Percentiles rank a stretch among this genome's conserved stretches.
Conservation (phyloP, 495 filamentous ascomycete genomes). For the Podospora appendiculata region DNA sequence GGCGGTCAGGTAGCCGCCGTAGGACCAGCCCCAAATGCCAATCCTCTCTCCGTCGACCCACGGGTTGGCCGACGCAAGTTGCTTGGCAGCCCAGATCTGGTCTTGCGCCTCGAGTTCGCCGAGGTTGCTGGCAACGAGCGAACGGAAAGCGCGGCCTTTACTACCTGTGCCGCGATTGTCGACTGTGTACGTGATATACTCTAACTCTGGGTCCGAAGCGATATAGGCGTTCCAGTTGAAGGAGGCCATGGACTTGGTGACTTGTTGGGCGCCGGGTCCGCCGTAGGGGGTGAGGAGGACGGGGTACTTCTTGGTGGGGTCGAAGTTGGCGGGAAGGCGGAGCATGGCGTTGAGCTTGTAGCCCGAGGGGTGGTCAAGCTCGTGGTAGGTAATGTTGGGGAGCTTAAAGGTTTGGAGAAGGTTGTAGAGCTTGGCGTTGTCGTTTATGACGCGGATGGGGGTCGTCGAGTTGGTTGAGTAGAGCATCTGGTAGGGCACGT, state of each 20-base stretch:
- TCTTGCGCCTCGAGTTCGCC: conserved; percentile 48
- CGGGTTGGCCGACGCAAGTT: conserved; percentile 28
- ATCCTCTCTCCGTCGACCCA: conserved; percentile 46
- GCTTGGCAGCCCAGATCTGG: conserved; percentile 48
- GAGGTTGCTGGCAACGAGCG: conserved; percentile 37
- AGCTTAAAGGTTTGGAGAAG: conserved; percentile 41
- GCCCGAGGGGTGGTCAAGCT: conserved; percentile 38
- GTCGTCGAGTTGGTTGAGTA: conserved; percentile 38
- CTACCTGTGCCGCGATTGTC: conserved; percentile 51
- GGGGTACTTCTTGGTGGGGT: conserved; percentile 46
- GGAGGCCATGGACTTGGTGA: conserved; percentile 34
- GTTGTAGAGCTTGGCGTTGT: conserved; percentile 38
- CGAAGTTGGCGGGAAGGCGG: conserved; percentile 41
- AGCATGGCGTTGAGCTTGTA: conserved; percentile 42
- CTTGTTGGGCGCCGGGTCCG: conserved; percentile 45
- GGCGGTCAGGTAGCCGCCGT: conserved; percentile 48
- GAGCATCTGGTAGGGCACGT: conserved; percentile 49
- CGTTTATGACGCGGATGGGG: conserved; percentile 40
- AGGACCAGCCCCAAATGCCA: conserved; percentile 53
- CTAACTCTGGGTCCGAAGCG: conserved; percentile 47
- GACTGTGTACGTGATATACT: conserved; percentile 48
- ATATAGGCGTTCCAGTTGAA: conserved; percentile 46
- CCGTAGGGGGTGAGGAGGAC: conserved; percentile 50
- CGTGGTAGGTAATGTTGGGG: conserved; percentile 41
- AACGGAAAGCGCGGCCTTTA: conserved; percentile 44